Evolutionary conservation across 1,284 basidiomycete genomes (phyloP).

Genomic region (Anthracocystis panici-leucophaei): DNA sequence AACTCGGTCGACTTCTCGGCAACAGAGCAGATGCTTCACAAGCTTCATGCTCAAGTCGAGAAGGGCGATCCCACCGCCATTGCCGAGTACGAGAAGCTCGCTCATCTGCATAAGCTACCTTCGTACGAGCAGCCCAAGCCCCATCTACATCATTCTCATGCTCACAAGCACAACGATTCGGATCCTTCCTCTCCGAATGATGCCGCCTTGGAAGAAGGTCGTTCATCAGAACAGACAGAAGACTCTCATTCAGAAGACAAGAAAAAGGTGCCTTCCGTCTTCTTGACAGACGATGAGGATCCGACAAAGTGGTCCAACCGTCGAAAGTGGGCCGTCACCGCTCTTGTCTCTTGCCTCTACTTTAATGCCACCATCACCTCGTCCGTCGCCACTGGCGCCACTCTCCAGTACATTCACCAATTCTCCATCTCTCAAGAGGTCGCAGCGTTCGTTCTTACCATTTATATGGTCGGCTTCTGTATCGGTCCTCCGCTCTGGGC

Average conservation of each 20-base stretch:
- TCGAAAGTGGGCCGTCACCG: conserved; percentile 44
- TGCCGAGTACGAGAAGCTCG: conserved; percentile 34
- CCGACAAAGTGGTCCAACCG: conserved; percentile 31
- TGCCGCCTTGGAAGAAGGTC: conserved; percentile 11
- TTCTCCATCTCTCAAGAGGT: conserved; percentile 37
- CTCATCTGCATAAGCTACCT: conserved; percentile 27
- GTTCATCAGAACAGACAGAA: not conserved
- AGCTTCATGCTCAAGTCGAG: conserved; percentile 27
- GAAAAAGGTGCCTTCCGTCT: conserved; percentile 17
- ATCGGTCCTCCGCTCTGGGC: conserved; percentile 57
- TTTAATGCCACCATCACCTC: conserved; percentile 44
- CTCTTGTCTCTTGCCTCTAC: conserved; percentile 40
- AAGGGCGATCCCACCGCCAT: conserved; percentile 39
- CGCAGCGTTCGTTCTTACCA: conserved; percentile 34
- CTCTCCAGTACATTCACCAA: conserved; percentile 35
- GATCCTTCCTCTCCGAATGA: not conserved
- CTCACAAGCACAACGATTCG: not conserved
- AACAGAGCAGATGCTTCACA: conserved; percentile 17
- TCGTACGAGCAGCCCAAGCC: conserved; percentile 9
- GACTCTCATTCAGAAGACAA: conserved; percentile 4
- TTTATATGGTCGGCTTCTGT: conserved; percentile 55
- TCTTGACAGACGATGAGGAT: conserved; percentile 39
- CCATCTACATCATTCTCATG: conserved; percentile 14
- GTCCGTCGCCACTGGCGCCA: conserved; percentile 42
- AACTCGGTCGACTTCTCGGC: conserved; percentile 34